phyloP scores from a whole-genome alignment of 78 protist genomes.

The slime mould (Dictyostelium discoideum) region DNA sequence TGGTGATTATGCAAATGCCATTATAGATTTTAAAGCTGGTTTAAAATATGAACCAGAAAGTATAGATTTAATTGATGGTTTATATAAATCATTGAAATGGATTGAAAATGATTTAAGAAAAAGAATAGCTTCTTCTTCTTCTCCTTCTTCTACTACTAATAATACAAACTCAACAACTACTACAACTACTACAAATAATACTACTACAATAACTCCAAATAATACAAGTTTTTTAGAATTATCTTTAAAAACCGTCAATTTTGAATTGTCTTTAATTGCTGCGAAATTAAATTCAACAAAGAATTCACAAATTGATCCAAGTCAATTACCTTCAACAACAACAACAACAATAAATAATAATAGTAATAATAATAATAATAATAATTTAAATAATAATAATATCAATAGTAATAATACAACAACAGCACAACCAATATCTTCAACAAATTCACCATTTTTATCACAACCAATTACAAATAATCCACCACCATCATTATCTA shows the following conservation, averaged over 20 bases:
- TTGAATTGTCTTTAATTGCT: background rate
- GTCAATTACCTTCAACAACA: background rate
- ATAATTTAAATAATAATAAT: background rate
- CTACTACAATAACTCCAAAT: background rate
- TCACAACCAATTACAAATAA: background rate
- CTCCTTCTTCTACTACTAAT: background rate
- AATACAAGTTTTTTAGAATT: background rate
- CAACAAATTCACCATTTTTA: background rate
- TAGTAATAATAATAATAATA: background rate
- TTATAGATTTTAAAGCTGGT: constrained; percentile 45
- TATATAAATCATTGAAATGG: constrained; percentile 12
- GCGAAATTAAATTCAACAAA: constrained; percentile 19
- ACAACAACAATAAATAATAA: background rate
- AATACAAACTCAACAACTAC: background rate
- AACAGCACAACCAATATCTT: background rate
- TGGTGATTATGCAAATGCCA: constrained; percentile 38
- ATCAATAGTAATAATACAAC: background rate
- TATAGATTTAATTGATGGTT: constrained; percentile 33
- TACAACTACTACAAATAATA: background rate
- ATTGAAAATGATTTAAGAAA: background rate
- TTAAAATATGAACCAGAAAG: constrained; percentile 67
- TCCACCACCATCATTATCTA: background rate
- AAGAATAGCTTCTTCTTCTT: background rate
- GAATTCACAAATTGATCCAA: background rate
- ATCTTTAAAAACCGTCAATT: background rate